Evolutionary conservation across 441 rosid species (phyloP), one percentile per base, ranked within the genome.

Genomic region (Euphorbia celastroides): DNA sequence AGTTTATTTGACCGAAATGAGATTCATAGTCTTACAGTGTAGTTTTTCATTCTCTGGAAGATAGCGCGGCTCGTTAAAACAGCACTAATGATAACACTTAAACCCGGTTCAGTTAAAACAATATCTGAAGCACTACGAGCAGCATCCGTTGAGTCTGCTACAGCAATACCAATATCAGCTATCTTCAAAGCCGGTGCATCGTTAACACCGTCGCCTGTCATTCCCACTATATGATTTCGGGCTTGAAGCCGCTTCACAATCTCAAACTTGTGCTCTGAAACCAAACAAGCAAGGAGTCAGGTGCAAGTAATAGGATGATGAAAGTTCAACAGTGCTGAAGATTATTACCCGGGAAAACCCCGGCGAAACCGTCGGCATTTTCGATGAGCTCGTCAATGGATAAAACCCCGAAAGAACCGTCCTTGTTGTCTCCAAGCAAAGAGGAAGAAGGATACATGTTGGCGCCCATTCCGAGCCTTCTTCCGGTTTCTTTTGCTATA

Each of bases 401-500:
- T 64, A 93, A 76, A 46, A 84, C 75, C 62, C 87, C 97, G 31
- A 93, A 72, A 73, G 38, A 79, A 13, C 74, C 74, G 65, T 82
- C 88, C 79, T 84, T 88, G 81, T 82, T 80, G 56, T 86, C 83
- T 27, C 93, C 93, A 54, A 93, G 93, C 74, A 93, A 87, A 74
- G 96, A 77, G 60, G 93, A 84, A 61, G 99, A 89, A 1, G 97
- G 99, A 75, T 93, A 91, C 96, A 93, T 91, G 76, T 93, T 93
- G 68, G 97, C 84, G 75, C 97, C 99, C 99, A 93, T 93, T 71
- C 98, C 98, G 54, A 93, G 96, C 62, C 99, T 83, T 59, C 97
- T 89, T 32, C 96, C 97, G 2, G 99, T 93, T 77, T 93, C 99
- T 82, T 91, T 93, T 64, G 84, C 99, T 67, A 93, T 93, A 38